Base-by-base conservation (phyloP, 2,329 filamentous ascomycete species). In the Herpotrichia juniperi region DNA sequence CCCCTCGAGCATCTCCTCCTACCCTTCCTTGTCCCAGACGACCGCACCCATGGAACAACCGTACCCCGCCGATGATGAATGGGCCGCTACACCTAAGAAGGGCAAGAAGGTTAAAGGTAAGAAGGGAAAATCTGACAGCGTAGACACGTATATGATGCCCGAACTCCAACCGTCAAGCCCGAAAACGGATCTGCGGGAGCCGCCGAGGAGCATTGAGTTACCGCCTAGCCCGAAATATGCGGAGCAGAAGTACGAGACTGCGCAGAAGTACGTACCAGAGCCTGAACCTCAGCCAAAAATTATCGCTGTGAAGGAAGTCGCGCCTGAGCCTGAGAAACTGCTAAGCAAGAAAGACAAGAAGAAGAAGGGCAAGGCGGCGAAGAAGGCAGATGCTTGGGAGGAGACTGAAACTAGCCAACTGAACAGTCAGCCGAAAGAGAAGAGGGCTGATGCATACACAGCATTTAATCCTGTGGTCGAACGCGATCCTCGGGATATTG, bases 291-390 rank as follows among this genome's bases (percentile, higher is more conserved):
- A 53, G 10, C 46, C 53, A 3, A 53, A 62, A 30, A 40, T 46
- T 21, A 24, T 39, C 8, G 19, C 19, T n/a, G 46, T 35, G 26
- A 55, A 57, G 19, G 61, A 58, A 24, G 16, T 28, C 26, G 24
- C 46, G 6, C 40, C 57, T 11, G 60, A 63, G 21, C 54, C 61
- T 17, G 62, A 65, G n/a, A 49, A 46, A 16, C 73, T 69, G 50
- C 64, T 70, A 54, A 73, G 68, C 58, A 76, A 75, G 63, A 76
- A 74, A 59, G 67, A 74, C 14, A 69, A 61, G 53, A 70, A 71
- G 53, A 71, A 67, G 50, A 69, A 66, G 48, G 64, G 63, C 9
- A 72, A 69, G 50, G 63, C 64, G 16, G 63, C 63, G 2, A 72
- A 71, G 52, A 63, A 64, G 42, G 60, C 50, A 19, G 67, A 69